phyloP scores from a whole-genome alignment of 768 basidiomycete species.

The Termitomyces sp. region DNA sequence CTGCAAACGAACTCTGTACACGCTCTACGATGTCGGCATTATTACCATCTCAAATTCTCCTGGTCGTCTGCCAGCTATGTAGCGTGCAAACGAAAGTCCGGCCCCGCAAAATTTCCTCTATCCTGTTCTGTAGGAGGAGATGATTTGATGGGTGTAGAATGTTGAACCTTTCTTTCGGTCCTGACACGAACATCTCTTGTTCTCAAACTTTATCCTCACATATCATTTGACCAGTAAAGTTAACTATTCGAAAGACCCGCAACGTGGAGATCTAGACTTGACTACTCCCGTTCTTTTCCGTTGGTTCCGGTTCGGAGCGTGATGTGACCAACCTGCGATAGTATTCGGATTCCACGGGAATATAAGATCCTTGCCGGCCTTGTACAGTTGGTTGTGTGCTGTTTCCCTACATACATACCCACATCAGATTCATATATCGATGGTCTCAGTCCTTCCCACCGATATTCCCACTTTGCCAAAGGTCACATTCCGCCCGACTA shows the following conservation, averaged over 20 bases:
- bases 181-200: background rate
- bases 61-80: background rate
- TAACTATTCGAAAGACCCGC: no score
- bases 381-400: slow-evolving; percentile 26
- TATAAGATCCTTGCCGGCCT: slow-evolving; percentile 14
- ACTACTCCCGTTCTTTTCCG: slow-evolving; percentile 25
- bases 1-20: no score
- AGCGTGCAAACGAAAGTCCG: background rate
- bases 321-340: slow-evolving; percentile 16
- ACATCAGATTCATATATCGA: slow-evolving; percentile 1
- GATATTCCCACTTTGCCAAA: slow-evolving; percentile 19
- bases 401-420: background rate
- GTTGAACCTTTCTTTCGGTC: background rate
- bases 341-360: background rate
- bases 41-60: background rate
- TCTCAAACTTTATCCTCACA: background rate
- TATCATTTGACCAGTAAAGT: background rate
- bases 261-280: background rate
- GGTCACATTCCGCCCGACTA: slow-evolving; percentile 14
- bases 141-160: background rate
- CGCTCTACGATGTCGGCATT: background rate
- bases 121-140: background rate
- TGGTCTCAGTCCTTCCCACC: slow-evolving; percentile 25
- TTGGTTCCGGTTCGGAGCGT: slow-evolving; percentile 28
- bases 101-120: background rate